A percentile compares a stretch with the other conserved stretches of the same genome.
Evolutionary conservation across 2,329 filamentous ascomycete species (phyloP).

Genomic region (Cercospora brassicicola): DNA sequence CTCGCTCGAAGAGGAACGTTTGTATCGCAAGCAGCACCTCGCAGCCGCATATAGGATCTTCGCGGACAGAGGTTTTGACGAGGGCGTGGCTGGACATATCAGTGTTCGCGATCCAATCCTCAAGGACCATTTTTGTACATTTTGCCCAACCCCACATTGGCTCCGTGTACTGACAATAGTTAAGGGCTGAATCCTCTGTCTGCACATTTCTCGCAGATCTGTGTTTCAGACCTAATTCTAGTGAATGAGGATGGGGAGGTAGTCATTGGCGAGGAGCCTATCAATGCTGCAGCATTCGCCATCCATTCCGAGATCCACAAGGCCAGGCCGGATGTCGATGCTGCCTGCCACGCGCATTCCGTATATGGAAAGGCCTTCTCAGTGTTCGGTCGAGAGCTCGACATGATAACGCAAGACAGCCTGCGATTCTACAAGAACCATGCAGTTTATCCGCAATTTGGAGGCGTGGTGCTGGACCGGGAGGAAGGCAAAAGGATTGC

Average conservation of each 20-base stretch:
- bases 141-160: background rate
- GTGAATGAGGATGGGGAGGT: constrained; percentile 47
- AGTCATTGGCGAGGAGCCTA: constrained; percentile 48
- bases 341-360: constrained; percentile 46
- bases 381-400: constrained; percentile 48
- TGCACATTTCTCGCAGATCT: constrained; percentile 48
- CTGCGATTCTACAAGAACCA: constrained; percentile 46
- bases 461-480: constrained; percentile 47
- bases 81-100: constrained; percentile 44
- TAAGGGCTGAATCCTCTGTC: constrained; percentile 46
- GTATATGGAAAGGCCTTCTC: constrained; percentile 51
- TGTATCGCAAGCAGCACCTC: constrained; percentile 46
- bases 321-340: constrained; percentile 46
- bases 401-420: constrained; percentile 52
- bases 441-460: constrained; percentile 48
- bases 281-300: constrained; percentile 46
- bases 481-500: constrained; percentile 50
- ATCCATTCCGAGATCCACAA: constrained; percentile 48
- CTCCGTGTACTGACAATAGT: background rate
- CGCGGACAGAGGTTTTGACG: constrained; percentile 43
- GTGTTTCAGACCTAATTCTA: constrained; percentile 47
- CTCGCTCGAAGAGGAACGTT: constrained; percentile 41
- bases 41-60: constrained; percentile 49
- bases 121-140: constrained; percentile 39
- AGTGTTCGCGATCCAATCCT: constrained; percentile 43